Evolutionary conservation across 352 stramenopile genomes (phyloP), one percentile per base, ranked within the genome.

Genomic region (Globisporangium carolinianum): DNA sequence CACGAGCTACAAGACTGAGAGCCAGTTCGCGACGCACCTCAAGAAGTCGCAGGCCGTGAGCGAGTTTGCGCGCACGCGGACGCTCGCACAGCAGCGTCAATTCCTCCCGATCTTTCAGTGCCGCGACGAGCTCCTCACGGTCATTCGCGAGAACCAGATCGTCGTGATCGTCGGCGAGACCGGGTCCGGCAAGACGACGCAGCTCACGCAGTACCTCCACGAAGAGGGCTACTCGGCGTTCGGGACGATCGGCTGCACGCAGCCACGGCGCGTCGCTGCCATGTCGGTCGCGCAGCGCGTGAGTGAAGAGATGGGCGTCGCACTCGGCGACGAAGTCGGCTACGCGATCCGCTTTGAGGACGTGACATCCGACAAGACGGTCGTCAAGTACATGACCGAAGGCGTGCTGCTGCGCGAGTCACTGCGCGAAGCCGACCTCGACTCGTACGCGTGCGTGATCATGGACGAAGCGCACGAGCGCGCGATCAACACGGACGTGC

Each of bases 201-300:
- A 99, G 65, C 72, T 99, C 6, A 98, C 95, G 6, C 96, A 99
- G 69, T 98, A 97, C 37, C 66, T 98, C 15, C 86, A 89, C 54
- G 94, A 98, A 67, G 89, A 97, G 67, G 83, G 89, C 4, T 97
- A 95, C 68, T 81, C 85, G 0, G 67, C 84, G 56, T 94, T 93
- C 62, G 89, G 89, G 1, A 95, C 88, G 62, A 91, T 98, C n/a
- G 96, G 89, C 2, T 99, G 97, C 75, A 99, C 97, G 15, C 97
- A 99, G 73, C 97, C 97, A n/a, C 84, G 97, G 67, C 92, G 97
- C 62, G 97, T 99, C 32, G 97, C 97, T 6, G 97, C 97, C 9
- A 99, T 99, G 94, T 99, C 89, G 56, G 97, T 99, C 14, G 97
- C 97, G 0, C 97, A 98, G 64, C 91, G 97, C 66, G 97, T 99